Evolutionary conservation across 768 basidiomycete genomes (phyloP).

Genomic region (Xerocomellus amylosporus): DNA sequence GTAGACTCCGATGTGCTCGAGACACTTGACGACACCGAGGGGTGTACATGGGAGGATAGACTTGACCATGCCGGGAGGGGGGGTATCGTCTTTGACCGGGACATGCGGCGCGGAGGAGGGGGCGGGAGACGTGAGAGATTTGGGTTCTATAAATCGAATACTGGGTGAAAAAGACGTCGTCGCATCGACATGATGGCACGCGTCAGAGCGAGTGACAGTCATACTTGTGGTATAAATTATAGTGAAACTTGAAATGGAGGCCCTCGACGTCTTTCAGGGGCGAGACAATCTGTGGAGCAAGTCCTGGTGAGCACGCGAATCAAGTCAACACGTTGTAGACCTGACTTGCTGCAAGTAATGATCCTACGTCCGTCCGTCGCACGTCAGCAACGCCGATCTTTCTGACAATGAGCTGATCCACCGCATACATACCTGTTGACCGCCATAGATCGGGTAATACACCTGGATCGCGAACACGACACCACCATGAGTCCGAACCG

Average conservation of each 20-base stretch:
- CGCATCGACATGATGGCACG: not conserved
- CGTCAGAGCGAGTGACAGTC: conserved; percentile 14
- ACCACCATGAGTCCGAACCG: not conserved
- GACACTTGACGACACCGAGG: conserved; percentile 91
- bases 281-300: conserved; percentile 67
- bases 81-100: conserved; percentile 50
- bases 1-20: conserved; percentile 91
- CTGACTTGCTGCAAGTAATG: conserved; percentile 92
- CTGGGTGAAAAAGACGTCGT: conserved; percentile 40
- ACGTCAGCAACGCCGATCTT: conserved; percentile 2
- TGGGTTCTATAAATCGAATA: conserved; percentile 87
- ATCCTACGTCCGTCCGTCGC: conserved; percentile 49
- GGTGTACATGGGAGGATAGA: conserved; percentile 98
- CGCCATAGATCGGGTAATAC: conserved; percentile 95
- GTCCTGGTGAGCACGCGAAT: not conserved
- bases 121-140: conserved; percentile 54
- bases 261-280: conserved; percentile 98
- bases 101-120: conserved; percentile 30
- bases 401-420: not conserved
- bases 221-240: conserved; percentile 93
- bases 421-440: conserved; percentile 69
- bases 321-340: not conserved
- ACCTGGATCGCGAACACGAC: conserved; percentile 47
- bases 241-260: conserved; percentile 92
- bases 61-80: conserved; percentile 86